phyloP scores from a whole-genome alignment of 495 filamentous ascomycete genomes.

The Bathelium albidoporum region DNA sequence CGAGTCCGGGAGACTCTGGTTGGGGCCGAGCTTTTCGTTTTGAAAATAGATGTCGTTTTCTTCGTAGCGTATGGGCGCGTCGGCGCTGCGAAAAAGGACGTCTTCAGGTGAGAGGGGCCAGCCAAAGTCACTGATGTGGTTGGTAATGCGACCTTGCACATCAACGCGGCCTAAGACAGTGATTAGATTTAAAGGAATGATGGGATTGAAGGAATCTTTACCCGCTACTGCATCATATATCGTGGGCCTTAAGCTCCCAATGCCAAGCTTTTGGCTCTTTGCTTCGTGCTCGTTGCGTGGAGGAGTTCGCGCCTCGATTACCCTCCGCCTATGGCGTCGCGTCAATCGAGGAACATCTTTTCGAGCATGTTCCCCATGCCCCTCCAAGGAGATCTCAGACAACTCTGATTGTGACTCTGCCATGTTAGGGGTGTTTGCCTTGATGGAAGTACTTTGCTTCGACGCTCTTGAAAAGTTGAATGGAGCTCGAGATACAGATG shows the following conservation, averaged over 20 bases:
- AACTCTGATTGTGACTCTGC: no score
- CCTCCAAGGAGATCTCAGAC: no score
- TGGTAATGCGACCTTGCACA: not conserved
- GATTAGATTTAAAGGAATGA: not conserved
- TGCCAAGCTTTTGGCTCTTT: not conserved
- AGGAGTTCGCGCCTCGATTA: not conserved
- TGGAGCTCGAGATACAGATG: no score
- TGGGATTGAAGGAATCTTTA: conserved; percentile 25
- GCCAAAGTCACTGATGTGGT: conserved; percentile 20
- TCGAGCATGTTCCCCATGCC: no score
- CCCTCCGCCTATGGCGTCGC: no score
- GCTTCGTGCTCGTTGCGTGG: not conserved
- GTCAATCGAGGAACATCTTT: no score
- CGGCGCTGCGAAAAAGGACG: conserved; percentile 54
- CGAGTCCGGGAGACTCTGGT: conserved; percentile 51
- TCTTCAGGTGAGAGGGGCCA: conserved; percentile 54
- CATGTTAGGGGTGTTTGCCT: no score
- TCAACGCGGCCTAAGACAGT: not conserved
- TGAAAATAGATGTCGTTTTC: conserved; percentile 66
- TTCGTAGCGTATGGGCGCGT: conserved; percentile 52
- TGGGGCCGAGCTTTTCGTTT: conserved; percentile 41
- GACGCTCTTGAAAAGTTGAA: no score
- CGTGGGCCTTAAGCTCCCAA: conserved; percentile 34
- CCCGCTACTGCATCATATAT: conserved; percentile 78
- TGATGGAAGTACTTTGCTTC: no score